Base-by-base conservation (phyloP, 208 protist species). In the Leishmania guyanensis region DNA sequence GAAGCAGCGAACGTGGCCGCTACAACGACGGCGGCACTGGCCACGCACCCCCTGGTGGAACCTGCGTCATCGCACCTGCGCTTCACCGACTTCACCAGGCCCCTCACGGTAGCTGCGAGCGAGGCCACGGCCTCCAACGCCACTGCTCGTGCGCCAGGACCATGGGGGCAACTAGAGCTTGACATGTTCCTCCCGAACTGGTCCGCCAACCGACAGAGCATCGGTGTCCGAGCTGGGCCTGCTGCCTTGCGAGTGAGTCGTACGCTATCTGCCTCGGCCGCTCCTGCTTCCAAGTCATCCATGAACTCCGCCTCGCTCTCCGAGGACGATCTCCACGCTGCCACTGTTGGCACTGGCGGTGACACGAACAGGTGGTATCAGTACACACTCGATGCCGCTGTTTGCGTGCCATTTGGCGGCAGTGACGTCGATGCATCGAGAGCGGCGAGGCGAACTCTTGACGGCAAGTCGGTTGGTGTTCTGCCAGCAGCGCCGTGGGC, bases 401-500 rank as follows among this genome's bases (percentile, higher is more conserved):
- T 86, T 26, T 86, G 82, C 53, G 10, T 82, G 17, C 73, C 82
- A 0, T 66, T 86, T 20, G 74, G 74, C 16, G 74, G 74, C 56
- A 77, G 54, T 56, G 12, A 17, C 72, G 33, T 4, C 22, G 36
- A 33, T 48, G 74, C 33, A 56, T 46, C 51, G 51, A 58, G 74
- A 43, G 53, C 20, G 51, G 81, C 60, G 71, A 74, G 53, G 72
- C 77, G 62, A 22, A 80, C 78, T 50, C 29, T 82, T 10, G 50
- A 48, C 8, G 78, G 82, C 20, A 58, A 66, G 10, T 78, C 72
- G 33, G 65, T 86, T 8, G 68, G 39, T 3, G 48, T 86, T 39
- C 26, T 82, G 29, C 78, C 72, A 5, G 20, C 76, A 36, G 80
- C 78, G 43, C 89, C 89, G 69, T 79, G 76, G 81, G 89, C 87